phyloP scores from a whole-genome alignment of 2,329 filamentous ascomycete species.

The Magnaporthiopsis rhizophila region DNA sequence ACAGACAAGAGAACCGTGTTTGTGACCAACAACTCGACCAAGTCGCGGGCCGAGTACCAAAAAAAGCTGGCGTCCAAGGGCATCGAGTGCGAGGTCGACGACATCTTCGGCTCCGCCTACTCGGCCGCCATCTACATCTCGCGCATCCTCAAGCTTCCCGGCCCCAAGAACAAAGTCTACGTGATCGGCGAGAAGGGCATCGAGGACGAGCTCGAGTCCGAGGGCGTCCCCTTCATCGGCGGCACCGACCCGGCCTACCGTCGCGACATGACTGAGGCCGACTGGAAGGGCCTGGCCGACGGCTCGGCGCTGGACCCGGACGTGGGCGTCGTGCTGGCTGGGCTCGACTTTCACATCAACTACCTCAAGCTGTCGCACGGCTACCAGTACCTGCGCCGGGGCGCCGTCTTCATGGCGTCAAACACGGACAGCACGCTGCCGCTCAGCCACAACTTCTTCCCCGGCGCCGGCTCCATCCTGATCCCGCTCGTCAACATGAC shows the following conservation, averaged over 20 bases:
- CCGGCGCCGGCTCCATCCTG: conserved; percentile 78
- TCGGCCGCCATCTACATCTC: conserved; percentile 93
- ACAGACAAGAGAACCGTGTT: conserved; percentile 87
- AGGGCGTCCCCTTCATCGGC: conserved; percentile 73
- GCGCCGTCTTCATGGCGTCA: conserved; percentile 83
- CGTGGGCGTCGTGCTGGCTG: conserved; percentile 82
- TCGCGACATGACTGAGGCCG: conserved; percentile 70
- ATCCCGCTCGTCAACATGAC: conserved; percentile 70
- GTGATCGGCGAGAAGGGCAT: conserved; percentile 88
- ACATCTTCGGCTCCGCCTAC: conserved; percentile 95
- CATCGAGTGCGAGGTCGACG: conserved; percentile 73
- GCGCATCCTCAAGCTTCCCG: conserved; percentile 73
- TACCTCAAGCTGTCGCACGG: conserved; percentile 85
- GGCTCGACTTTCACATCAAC: conserved; percentile 90
- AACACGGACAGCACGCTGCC: conserved; percentile 90
- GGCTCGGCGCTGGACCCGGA: conserved; percentile 72
- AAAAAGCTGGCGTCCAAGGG: conserved; percentile 79
- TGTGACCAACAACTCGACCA: conserved; percentile 98
- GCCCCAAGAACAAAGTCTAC: conserved; percentile 85
- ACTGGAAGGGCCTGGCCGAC: conserved; percentile 72
- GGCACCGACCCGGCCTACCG: conserved; percentile 75
- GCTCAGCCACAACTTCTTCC: conserved; percentile 73
- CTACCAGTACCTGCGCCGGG: conserved; percentile 75
- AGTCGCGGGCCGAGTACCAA: conserved; percentile 85
- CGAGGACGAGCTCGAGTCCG: conserved; percentile 75